These are phyloP conservation scores for Magnolia kwangsiensis DNA, from an alignment of 164 flowering plant species.

Conservation along the genomic window DNA sequence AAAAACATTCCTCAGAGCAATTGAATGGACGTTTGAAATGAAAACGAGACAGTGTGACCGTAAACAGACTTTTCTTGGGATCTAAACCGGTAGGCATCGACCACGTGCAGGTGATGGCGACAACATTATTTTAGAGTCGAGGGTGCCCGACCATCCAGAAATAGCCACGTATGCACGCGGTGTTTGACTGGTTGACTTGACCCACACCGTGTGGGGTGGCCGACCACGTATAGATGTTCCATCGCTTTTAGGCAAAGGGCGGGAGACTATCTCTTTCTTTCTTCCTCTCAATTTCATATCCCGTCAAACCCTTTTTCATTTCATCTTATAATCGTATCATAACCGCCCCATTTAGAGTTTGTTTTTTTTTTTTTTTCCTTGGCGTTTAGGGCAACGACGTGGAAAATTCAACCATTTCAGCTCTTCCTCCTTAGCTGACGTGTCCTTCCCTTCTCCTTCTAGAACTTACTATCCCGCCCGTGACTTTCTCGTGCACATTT, in stretches of 20 bases:
- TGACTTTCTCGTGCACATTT: no score
- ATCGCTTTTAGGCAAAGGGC: neutral
- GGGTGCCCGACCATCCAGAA: neutral
- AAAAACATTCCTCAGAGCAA: neutral
- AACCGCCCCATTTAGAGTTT: no score
- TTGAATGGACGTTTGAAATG: neutral
- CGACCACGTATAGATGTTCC: neutral
- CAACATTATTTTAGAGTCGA: neutral
- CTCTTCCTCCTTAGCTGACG: no score
- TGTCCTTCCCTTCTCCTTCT: no score
- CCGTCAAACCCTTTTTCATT: no score
- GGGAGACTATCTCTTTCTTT: neutral
- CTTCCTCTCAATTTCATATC: no score
- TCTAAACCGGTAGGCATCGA: neutral
- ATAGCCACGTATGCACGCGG: neutral
- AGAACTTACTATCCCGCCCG: no score
- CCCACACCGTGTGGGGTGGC: neutral
- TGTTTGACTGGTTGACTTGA: neutral
- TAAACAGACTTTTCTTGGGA: neutral
- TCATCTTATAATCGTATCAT: no score
- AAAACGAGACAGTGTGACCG: no score
- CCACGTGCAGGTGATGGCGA: neutral
- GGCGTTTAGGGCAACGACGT: no score
- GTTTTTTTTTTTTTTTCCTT: no score
- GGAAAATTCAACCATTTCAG: no score